Base-by-base conservation (phyloP, 2,329 filamentous ascomycete species). In the Fusarium sp. region DNA sequence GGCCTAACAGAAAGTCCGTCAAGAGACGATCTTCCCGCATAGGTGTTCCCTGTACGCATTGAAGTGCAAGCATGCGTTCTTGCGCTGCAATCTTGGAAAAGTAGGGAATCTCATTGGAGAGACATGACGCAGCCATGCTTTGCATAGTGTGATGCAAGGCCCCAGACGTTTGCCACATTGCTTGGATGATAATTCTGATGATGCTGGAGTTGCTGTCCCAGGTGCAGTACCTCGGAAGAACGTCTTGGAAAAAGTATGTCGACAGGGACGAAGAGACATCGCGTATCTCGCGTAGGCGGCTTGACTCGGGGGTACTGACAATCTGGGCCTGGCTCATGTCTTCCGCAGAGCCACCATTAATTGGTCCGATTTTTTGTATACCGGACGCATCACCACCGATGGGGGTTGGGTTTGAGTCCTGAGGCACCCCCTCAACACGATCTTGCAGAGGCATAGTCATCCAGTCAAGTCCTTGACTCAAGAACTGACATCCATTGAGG, bases 51-150 rank as follows among this genome's bases (percentile, higher is more conserved):
- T 50, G 46, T 26, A 50, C 34, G 34, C 34, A 50, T 50, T 50
- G 9, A 30, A 50, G 46, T 20, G 46, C 46, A 50, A 50, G 46
- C 23, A 38, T 16, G 23, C 46, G 46, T 38, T 50, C 34, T 34
- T 20, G 46, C 20, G 36, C 49, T 31, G 49, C 49, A 31, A 51
- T 40, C 28, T 41, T 51, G 34, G 49, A 40, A 31, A 51, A 31
- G 49, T 30, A 51, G n/a, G 49, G 49, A 23, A 51, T 40, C 23
- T 51, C 49, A 20, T 51, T 40, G 8, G 49, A 40, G 11, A 51
- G 49, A 40, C 49, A 51, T 31, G 49, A 40, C 26, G 49, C 49
- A 51, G 49, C 49, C 49, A 51, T 51, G n/a, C 49, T 51, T 51
- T 40, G 49, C 23, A 51, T 51, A 41, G 49, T 51, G 26, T 51